These are phyloP conservation scores for Colletotrichum orbiculare DNA, from an alignment of 2,329 filamentous ascomycete species.

Conservation along the genomic window DNA sequence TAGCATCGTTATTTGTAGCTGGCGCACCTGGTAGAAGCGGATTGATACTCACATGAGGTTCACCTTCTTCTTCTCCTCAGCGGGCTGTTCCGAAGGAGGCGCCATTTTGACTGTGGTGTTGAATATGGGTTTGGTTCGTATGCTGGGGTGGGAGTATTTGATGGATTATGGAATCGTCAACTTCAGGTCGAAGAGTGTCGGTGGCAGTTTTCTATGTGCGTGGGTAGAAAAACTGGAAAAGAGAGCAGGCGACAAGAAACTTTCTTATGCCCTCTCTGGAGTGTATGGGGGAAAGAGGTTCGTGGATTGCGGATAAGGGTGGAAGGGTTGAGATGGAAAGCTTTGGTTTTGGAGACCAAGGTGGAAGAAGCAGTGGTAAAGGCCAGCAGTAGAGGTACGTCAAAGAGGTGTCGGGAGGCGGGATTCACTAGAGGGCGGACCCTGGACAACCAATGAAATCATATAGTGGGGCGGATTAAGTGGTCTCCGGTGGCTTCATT, in stretches of 20 bases:
- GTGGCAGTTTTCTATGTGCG: slow-evolving; percentile 16
- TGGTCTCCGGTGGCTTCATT: slow-evolving; percentile 29
- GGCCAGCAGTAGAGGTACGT: slow-evolving; percentile 26
- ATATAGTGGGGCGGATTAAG: slow-evolving; percentile 38
- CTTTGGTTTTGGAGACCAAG: slow-evolving; percentile 31
- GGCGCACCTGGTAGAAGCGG: slow-evolving; percentile 4
- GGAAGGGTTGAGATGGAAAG: slow-evolving; percentile 27
- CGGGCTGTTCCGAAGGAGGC: slow-evolving; percentile 63
- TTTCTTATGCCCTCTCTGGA: slow-evolving; percentile 24
- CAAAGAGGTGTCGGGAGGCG: slow-evolving; percentile 21
- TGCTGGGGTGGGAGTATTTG: slow-evolving; percentile 13
- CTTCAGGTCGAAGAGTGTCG: slow-evolving; percentile 19
- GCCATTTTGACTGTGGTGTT: slow-evolving; percentile 69
- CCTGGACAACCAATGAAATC: slow-evolving; percentile 38
- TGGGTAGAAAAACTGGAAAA: slow-evolving; percentile 14
- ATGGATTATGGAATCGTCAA: slow-evolving; percentile 32
- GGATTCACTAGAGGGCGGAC: slow-evolving; percentile 28
- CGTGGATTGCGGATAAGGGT: slow-evolving; percentile 35
- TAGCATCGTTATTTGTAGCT: slow-evolving; percentile 45
- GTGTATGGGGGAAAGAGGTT: slow-evolving; percentile 17
- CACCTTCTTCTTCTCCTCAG: slow-evolving; percentile 81
- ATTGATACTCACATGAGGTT: slow-evolving; percentile 76
- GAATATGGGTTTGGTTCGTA: slow-evolving; percentile 26
- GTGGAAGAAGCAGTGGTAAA: slow-evolving; percentile 15
- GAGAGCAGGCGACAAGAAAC: background rate